These are phyloP conservation scores for Chaetomium tenue DNA, from an alignment of 495 filamentous ascomycete genomes.

Conservation along the genomic window DNA sequence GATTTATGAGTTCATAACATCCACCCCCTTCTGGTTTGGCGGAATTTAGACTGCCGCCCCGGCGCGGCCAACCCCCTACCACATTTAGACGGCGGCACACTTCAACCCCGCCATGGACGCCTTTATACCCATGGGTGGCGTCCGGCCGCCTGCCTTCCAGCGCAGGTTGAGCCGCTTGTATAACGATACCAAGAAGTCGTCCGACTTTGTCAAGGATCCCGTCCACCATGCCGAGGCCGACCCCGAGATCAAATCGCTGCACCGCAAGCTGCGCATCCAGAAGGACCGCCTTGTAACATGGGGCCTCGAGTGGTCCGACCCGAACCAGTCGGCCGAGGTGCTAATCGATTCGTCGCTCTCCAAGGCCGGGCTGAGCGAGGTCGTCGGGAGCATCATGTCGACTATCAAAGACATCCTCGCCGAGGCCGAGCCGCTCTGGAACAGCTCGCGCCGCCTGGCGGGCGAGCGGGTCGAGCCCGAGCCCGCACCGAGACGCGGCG, in stretches of 20 bases:
- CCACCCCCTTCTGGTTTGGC: neutral
- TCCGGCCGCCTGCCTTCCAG: slow-evolving; percentile 53
- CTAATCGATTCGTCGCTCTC: slow-evolving; percentile 79
- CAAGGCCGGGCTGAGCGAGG: slow-evolving; percentile 78
- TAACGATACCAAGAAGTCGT: slow-evolving; percentile 86
- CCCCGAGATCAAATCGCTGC: slow-evolving; percentile 54
- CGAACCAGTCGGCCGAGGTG: slow-evolving; percentile 58
- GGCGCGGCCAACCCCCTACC: neutral
- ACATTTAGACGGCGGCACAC: neutral
- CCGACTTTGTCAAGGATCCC: slow-evolving; percentile 74
- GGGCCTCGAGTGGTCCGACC: slow-evolving; percentile 88
- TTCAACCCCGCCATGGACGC: slow-evolving; percentile 45
- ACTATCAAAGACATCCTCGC: slow-evolving; percentile 85
- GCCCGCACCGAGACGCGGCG: slow-evolving; percentile 38
- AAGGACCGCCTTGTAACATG: slow-evolving; percentile 78
- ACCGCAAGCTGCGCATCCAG: slow-evolving; percentile 61
- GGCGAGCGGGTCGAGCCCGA: slow-evolving; percentile 45
- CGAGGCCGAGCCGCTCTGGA: slow-evolving; percentile 78
- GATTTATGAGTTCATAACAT: neutral
- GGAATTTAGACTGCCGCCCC: neutral
- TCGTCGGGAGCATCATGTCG: slow-evolving; percentile 83
- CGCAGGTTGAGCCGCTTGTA: slow-evolving; percentile 84
- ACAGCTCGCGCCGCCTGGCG: slow-evolving; percentile 45
- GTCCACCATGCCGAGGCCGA: slow-evolving; percentile 56
- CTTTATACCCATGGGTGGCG: slow-evolving; percentile 45